Evolutionary conservation across 1,284 basidiomycete genomes (phyloP).

Genomic region (Spongiforma sp.): DNA sequence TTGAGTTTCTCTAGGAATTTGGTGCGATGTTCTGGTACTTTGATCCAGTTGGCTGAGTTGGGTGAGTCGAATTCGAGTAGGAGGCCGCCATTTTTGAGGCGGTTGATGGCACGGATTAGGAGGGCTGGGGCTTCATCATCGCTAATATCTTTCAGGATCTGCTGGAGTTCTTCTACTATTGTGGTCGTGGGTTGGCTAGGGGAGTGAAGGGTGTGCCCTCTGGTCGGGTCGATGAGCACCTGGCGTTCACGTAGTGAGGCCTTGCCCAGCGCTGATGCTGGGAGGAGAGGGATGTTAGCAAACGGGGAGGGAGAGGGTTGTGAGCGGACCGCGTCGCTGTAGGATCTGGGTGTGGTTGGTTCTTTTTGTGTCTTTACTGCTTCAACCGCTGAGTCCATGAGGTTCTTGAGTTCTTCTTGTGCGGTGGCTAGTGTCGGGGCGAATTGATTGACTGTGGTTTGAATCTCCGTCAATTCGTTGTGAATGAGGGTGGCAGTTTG

Average conservation of each 20-base stretch:
- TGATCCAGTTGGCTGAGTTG: fast-evolving
- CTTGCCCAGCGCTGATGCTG: neutral
- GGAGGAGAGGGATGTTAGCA: neutral
- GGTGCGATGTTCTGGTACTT: neutral
- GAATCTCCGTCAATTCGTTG: too few relatives aligned
- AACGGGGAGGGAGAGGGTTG: neutral
- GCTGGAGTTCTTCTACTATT: neutral
- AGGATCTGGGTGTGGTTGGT: neutral
- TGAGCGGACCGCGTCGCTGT: neutral
- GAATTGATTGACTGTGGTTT: too few relatives aligned
- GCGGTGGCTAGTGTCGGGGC: neutral
- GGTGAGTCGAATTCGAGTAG: neutral
- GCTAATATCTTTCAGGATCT: neutral
- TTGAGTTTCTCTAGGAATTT: neutral
- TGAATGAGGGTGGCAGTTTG: too few relatives aligned
- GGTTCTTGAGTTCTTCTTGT: neutral
- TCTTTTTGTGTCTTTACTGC: neutral
- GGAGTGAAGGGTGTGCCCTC: neutral
- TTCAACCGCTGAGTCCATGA: neutral
- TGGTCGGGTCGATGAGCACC: neutral
- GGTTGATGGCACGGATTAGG: neutral
- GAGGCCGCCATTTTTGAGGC: neutral
- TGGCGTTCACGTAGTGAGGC: neutral
- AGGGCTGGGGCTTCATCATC: neutral
- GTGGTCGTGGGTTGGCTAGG: neutral